Percentiles rank a stretch among this genome's conserved stretches.
Evolutionary conservation across 169 alveolate genomes (phyloP).

Genomic region (Sarcocystis neurona): DNA sequence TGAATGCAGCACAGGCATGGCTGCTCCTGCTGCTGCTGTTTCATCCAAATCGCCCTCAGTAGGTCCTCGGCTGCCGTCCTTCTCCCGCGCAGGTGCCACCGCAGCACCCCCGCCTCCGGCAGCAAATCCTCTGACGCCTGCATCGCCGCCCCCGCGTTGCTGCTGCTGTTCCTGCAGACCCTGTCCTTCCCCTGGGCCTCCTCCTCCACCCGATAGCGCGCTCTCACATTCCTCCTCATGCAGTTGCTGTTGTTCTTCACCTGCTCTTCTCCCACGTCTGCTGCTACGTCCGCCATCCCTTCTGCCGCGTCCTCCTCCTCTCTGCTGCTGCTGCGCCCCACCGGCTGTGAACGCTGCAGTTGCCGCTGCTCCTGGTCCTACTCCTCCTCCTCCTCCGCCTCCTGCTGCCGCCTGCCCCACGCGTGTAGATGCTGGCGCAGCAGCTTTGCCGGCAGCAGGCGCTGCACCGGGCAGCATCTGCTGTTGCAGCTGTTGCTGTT

Average conservation of each 20-base stretch:
- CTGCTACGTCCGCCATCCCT: too few relatives aligned
- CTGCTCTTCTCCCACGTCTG: too few relatives aligned
- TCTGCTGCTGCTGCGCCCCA: constrained; percentile 30
- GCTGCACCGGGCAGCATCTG: constrained; percentile 22
- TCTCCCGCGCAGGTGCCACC: not conserved
- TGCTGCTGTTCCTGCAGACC: too few relatives aligned
- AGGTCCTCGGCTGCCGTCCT: not conserved
- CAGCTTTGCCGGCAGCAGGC: constrained; percentile 15
- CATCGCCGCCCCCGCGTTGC: constrained; percentile 13
- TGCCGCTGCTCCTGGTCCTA: constrained; percentile 37
- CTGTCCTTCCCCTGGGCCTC: too few relatives aligned
- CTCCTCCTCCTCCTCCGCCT: constrained; percentile 34
- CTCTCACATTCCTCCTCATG: too few relatives aligned
- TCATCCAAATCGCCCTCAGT: not conserved
- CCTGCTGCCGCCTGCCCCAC: constrained; percentile 35
- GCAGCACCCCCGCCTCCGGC: not conserved
- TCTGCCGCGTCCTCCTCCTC: too few relatives aligned
- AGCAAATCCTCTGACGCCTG: not conserved
- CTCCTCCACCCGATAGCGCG: too few relatives aligned
- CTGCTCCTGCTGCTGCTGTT: not conserved
- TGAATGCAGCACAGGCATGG: not conserved
- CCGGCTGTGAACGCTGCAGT: not conserved
- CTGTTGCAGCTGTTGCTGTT: constrained; percentile 40
- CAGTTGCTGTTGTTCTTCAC: too few relatives aligned
- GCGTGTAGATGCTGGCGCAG: constrained; percentile 19